phyloP scores from a whole-genome alignment of 1,284 basidiomycete genomes.

The Porodaedalea pini region DNA sequence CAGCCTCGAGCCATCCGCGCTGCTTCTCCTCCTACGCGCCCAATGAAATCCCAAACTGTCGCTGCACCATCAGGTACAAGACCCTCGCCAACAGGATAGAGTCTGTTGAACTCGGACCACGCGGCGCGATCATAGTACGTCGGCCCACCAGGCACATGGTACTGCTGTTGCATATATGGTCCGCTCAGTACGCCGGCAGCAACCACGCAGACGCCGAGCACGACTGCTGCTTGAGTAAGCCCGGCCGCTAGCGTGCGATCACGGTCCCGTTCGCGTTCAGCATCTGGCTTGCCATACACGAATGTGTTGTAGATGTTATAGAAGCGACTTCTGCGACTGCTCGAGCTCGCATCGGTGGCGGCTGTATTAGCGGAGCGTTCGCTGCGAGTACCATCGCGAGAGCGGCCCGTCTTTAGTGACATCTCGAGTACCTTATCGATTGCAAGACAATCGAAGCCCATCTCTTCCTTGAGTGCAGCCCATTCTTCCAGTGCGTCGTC shows the following conservation, averaged over 20 bases:
- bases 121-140: conserved; percentile 73
- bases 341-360: conserved; percentile 4
- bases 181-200: conserved; percentile 49
- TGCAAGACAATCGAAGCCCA: conserved; percentile 71
- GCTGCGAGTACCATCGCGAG: conserved; percentile 24
- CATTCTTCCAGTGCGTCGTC: conserved; percentile 65
- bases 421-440: conserved; percentile 68
- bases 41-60: conserved; percentile 59
- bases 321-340: conserved; percentile 46
- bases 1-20: conserved; percentile 68
- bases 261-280: conserved; percentile 29
- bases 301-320: conserved; percentile 85
- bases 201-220: conserved; percentile 51
- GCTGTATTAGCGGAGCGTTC: conserved; percentile 12
- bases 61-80: conserved; percentile 47
- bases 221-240: conserved; percentile 43
- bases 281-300: conserved; percentile 48
- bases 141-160: conserved; percentile 59
- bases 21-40: conserved; percentile 63
- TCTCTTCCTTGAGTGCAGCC: conserved; percentile 70
- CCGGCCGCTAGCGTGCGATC: conserved; percentile 28
- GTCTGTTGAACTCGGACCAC: conserved; percentile 72
- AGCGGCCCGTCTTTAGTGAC: conserved; percentile 41
- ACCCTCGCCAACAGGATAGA: conserved; percentile 65
- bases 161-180: conserved; percentile 56